phyloP scores from a whole-genome alignment of 2,329 filamentous ascomycete genomes.

The Venturia pyrina region DNA sequence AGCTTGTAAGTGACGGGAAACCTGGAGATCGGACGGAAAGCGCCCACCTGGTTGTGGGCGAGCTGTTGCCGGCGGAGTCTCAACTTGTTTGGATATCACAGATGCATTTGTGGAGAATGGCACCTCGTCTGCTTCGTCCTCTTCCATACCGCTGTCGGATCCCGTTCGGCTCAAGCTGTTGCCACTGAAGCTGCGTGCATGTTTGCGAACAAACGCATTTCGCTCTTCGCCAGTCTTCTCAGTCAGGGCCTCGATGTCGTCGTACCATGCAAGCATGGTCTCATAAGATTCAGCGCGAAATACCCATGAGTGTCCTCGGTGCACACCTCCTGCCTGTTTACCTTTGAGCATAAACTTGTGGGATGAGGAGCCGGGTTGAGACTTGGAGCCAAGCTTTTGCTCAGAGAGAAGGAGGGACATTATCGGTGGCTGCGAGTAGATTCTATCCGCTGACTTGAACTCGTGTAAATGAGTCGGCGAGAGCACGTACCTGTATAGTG shows the following conservation, averaged over 20 bases:
- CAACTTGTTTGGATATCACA: constrained; percentile 22
- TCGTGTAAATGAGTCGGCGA: constrained; percentile 96
- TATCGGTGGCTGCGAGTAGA: constrained; percentile 68
- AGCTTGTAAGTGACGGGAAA: constrained; percentile 62
- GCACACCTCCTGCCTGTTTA: constrained; percentile 84
- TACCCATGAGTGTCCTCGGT: constrained; percentile 64
- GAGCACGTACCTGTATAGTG: constrained; percentile 66
- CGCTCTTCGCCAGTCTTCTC: constrained; percentile 84
- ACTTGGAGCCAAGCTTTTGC: constrained; percentile 91
- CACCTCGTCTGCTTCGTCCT: constrained; percentile 57
- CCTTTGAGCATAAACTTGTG: constrained; percentile 99
- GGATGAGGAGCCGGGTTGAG: constrained; percentile 68
- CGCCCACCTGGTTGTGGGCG: constrained; percentile 87
- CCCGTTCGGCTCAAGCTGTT: constrained; percentile 42
- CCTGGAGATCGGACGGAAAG: constrained; percentile 77
- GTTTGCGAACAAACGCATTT: constrained; percentile 73
- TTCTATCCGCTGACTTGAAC: constrained; percentile 96
- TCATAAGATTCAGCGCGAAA: constrained; percentile 65
- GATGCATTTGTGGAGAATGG: constrained; percentile 53
- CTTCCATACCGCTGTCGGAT: constrained; percentile 63
- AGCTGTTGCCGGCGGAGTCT: constrained; percentile 29
- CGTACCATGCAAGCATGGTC: constrained; percentile 95
- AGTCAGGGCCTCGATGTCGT: constrained; percentile 82
- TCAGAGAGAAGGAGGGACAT: constrained; percentile 95
- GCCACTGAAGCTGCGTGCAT: constrained; percentile 68